Percentiles rank a stretch among this genome's conserved stretches.
phyloP scores from a whole-genome alignment of 148 eudicot genomes.

The Rhododendron molle region DNA sequence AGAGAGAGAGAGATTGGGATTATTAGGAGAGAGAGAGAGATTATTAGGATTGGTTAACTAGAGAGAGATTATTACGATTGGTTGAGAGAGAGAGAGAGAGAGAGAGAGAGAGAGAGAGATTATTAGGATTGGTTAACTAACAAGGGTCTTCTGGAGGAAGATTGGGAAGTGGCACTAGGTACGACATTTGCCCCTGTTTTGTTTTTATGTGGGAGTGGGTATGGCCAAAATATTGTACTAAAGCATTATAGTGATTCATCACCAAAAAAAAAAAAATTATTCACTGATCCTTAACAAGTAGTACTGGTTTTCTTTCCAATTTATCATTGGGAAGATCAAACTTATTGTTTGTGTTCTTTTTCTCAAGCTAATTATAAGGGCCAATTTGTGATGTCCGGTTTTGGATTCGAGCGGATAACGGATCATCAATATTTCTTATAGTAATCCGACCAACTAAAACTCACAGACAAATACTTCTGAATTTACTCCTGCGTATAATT shows the following conservation, averaged over 20 bases:
- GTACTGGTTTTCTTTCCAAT: neutral
- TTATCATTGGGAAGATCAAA: neutral
- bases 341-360: neutral
- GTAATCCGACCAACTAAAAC: neutral
- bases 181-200: neutral
- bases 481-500: neutral
- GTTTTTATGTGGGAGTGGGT: neutral
- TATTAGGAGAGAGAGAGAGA: neutral
- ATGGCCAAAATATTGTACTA: neutral
- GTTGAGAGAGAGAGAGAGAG: neutral
- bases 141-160: neutral
- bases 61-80: neutral
- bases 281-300: neutral
- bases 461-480: neutral
- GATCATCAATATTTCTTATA: no score
- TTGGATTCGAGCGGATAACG: neutral
- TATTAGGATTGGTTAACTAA: conserved; percentile 7
- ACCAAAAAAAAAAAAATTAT: neutral
- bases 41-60: conserved; percentile 7
- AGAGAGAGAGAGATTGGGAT: neutral
- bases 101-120: neutral
- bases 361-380: no score
- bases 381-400: neutral
- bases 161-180: conserved; percentile 9
- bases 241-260: neutral